Conservation (phyloP, 1,284 basidiomycete genomes). For the Ceratobasidium sp. region DNA sequence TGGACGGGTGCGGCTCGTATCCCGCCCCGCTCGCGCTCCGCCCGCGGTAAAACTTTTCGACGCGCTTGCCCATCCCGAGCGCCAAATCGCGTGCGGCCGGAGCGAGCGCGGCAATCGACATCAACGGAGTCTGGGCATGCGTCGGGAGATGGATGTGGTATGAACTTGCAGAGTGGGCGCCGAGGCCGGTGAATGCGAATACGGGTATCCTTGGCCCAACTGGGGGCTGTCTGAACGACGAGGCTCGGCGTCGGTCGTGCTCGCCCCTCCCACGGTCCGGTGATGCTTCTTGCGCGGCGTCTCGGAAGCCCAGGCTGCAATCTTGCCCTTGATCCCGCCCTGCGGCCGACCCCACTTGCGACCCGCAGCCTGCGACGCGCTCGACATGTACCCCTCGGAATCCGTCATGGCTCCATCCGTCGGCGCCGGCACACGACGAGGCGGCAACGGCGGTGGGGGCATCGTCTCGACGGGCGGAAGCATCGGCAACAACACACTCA, state of each 20-base stretch:
- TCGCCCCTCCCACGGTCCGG: slow-evolving; percentile 43
- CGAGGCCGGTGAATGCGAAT: slow-evolving; percentile 33
- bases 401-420: slow-evolving; percentile 29
- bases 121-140: slow-evolving; percentile 20
- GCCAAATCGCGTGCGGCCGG: slow-evolving; percentile 30
- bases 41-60: slow-evolving; percentile 34
- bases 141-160: slow-evolving; percentile 26
- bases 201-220: slow-evolving; percentile 44
- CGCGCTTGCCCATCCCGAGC: slow-evolving; percentile 22
- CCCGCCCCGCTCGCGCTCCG: slow-evolving; percentile 29
- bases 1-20: slow-evolving; percentile 10
- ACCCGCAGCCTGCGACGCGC: slow-evolving; percentile 8
- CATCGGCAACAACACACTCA: slow-evolving; percentile 18
- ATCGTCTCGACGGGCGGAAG: background rate
- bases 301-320: slow-evolving; percentile 59
- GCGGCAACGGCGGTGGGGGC: background rate
- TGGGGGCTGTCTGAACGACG: slow-evolving; percentile 26
- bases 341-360: background rate
- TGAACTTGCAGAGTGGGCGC: slow-evolving; percentile 30
- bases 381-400: slow-evolving; percentile 30
- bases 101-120: slow-evolving; percentile 33
- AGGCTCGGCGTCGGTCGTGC: slow-evolving; percentile 36
- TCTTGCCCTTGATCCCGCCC: slow-evolving; percentile 53
- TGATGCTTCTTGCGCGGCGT: slow-evolving; percentile 45
- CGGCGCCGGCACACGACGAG: background rate